Evolutionary conservation across 306 rosid genomes (phyloP), one percentile per base, ranked within the genome.

Genomic region (Prunus mira): DNA sequence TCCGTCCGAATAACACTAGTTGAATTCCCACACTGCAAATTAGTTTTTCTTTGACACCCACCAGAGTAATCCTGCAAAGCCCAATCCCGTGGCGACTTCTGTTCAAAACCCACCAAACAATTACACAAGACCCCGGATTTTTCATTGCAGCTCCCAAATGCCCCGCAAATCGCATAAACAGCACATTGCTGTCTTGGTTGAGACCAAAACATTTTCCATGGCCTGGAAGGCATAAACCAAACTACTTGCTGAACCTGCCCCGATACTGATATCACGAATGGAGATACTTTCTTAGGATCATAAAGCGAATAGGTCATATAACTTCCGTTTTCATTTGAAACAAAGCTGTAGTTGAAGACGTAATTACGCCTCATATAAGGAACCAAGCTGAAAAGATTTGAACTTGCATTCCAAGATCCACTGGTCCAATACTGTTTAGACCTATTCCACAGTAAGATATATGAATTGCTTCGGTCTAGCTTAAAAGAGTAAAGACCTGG

Each of bases 21-120:
- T 1, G 76, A 20, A 67, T 50, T 57, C 82, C 73, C 87, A 13
- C 89, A 87, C 45, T 69, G 76, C 65, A 89, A 55, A 25, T 71
- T 71, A 13, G 79, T 72, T 74, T 0, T 79, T 75, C 95, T 88
- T 67, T 5, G 4, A 80, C 97, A 90, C 20, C 97, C 97, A 3
- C 77, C 75, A 3, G 90, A 82, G 49, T 54, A 68, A 72, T 87
- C 92, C n/a, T 4, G 41, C 54, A 75, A 43, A 66, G 79, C 12
- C 93, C 97, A 88, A 8, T 73, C 81, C 20, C 78, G 43, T 9
- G 2, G 55, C 1, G 77, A 78, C 25, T 74, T 87, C 0, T 90
- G 89, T 76, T n/a, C 70, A 75, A 86, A 92, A 20, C 91, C 91
- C 9, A 1, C 15, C 82, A 92, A 58, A 60, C 96, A 90, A 19